Conservation (phyloP, 345 rosid genomes). For the Gossypium turneri region DNA sequence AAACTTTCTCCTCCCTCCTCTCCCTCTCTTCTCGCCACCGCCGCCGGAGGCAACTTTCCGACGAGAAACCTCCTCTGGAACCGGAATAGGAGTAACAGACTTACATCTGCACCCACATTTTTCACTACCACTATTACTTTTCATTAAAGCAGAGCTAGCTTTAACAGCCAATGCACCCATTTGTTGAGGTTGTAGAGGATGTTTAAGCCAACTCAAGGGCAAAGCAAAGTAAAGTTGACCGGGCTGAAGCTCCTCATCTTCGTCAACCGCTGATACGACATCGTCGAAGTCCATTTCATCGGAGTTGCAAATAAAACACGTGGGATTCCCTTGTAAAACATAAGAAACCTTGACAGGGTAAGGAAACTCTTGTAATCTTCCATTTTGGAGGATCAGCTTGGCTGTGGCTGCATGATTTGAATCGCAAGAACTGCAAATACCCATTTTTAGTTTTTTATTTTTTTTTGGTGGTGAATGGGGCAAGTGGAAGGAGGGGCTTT, state of each 20-base stretch:
- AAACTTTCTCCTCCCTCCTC: constrained; percentile 39
- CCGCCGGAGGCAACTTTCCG: constrained; percentile 23
- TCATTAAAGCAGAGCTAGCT: constrained; percentile 87
- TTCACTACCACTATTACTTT: constrained; percentile 18
- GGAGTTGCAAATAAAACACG: constrained; percentile 80
- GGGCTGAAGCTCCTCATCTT: constrained; percentile 70
- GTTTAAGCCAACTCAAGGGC: constrained; percentile 57
- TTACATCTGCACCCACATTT: constrained; percentile 41
- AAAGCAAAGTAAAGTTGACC: constrained; percentile 88
- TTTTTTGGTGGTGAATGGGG: not conserved
- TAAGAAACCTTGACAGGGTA: constrained; percentile 75
- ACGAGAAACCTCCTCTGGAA: constrained; percentile 24
- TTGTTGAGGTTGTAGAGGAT: constrained; percentile 65
- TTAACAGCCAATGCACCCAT: constrained; percentile 99
- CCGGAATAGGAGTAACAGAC: constrained; percentile 22
- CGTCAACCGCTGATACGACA: constrained; percentile 53
- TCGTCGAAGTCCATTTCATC: constrained; percentile 96
- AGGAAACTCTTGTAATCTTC: constrained; percentile 70
- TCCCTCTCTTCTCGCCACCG: constrained; percentile 20
- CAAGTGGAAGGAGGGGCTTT: not conserved
- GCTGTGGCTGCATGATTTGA: constrained; percentile 66
- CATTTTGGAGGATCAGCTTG: constrained; percentile 76
- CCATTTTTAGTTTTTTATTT: constrained; percentile 38
- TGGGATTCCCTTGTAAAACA: constrained; percentile 50
- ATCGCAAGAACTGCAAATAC: constrained; percentile 82